Base-by-base conservation (phyloP, 2,329 filamentous ascomycete species). In the Davidsoniella virescens region DNA sequence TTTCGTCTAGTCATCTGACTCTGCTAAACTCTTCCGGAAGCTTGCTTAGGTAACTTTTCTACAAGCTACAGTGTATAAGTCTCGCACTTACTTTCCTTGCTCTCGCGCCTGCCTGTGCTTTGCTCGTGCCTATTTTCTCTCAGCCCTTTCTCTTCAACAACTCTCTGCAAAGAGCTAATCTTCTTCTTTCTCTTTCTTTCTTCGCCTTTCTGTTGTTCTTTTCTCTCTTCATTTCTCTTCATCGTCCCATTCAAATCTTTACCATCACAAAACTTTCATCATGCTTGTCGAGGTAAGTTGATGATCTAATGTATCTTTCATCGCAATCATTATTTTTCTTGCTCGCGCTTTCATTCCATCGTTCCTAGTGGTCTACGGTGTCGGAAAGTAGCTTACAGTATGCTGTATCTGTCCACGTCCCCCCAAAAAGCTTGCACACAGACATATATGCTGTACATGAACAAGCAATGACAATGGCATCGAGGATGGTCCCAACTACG, bases 201-300 rank as follows among this genome's bases (percentile, higher is more conserved):
- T 44, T 23, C 20, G 20, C 20, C 20, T 23, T 23, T 23, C 20
- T 23, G 20, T 23, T 23, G 20, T 23, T 23, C 16, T 16, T 44
- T 44, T 38, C 17, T 39, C 18, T 25, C 44, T 47, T 7, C 14
- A 4, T 6, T n/a, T n/a, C 33, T 47, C 10, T 25, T 29, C 29
- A 12, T 33, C 29, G 29, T 33, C 29, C 29, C 29, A 9, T 33
- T 33, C 9, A 12, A 9, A 33, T 12, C 29, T 33, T 8, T 33
- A 33, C 29, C 12, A 33, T 9, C 12, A 33, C 6, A 33, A 39
- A 36, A 23, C 17, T 37, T 16, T 51, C 55, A 58, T 50, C 36
- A 64, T 65, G 62, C 60, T 62, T 44, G 59, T 64, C 10, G 55
- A 59, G 56, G 60, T 61, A 56, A 60, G 59, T 40, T 33, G 23